Evolutionary conservation across 306 rosid species (phyloP).

Genomic region (Astragalus membranaceus): DNA sequence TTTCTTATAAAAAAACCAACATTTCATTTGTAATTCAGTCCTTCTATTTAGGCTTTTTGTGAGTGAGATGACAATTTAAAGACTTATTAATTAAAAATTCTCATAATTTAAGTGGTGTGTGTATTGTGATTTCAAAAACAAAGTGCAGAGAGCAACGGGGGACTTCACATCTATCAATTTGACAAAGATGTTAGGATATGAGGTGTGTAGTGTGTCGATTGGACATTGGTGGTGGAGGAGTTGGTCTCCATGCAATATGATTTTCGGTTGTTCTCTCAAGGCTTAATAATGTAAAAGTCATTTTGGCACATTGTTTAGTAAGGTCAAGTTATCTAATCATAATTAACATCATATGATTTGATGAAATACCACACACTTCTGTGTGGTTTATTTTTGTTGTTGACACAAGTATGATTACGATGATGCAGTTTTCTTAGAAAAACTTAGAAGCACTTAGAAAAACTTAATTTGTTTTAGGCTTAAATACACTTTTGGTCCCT

Average conservation of each 20-base stretch:
- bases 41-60: no score
- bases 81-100: no score
- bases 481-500: no score
- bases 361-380: conserved; percentile 9
- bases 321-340: conserved; percentile 9
- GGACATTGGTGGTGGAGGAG: conserved; percentile 21
- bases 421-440: no score
- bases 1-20: no score
- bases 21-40: no score
- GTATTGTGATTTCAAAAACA: not conserved
- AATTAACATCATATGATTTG: not conserved
- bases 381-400: no score
- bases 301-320: conserved; percentile 10
- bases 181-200: not conserved
- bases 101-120: no score
- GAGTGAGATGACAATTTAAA: no score
- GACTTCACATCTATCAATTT: conserved; percentile 1
- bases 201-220: not conserved
- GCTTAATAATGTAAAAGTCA: conserved; percentile 27
- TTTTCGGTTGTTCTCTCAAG: not conserved
- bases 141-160: not conserved
- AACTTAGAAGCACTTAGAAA: no score
- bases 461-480: no score
- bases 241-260: conserved; percentile 16
- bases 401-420: no score